Base-by-base conservation (phyloP, 345 rosid genomes). In the Raphanus raphanistrum region DNA sequence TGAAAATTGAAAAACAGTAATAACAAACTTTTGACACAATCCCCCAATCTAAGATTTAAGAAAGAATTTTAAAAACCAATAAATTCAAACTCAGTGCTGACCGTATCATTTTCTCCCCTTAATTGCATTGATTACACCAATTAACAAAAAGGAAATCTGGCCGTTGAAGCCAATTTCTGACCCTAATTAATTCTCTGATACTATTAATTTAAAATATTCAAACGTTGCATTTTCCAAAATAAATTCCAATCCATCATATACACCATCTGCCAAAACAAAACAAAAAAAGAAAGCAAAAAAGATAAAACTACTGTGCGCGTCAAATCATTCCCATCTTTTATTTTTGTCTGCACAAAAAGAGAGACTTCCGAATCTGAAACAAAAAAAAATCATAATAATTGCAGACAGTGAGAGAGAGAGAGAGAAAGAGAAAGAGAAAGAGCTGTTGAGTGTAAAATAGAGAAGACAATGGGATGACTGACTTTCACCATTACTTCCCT, bases 71-170 rank as follows among this genome's bases (percentile, higher is more conserved):
- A 9, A 48, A 48, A 48, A 48, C 55, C 55, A 48, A 48, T 13
- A 48, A 13, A n/a, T 50, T 50, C 57, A 50, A 50, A 57, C 5
- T 59, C 66, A 38, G 21, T 68, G 74, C 54, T 57, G 75, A 52
- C 78, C 50, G 54, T 63, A 79, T 79, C 52, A 45, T 74, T 74
- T 38, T 79, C 29, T 2, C 33, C 61, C 43, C 50, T 57, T 63
- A 80, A 70, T 75, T 80, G 72, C 63, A 74, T 74, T 74, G 72
- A 79, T 74, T 79, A 71, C 16, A 64, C 50, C 4, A 35, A 63
- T 32, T 15, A 32, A 32, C 1, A 15, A 32, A n/a, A 63, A 7
- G 17, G 55, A 63, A 8, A 7, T 33, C 27, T 35, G 67, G 27
- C 43, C 57, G 68, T 59, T 78, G 69, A 59, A 70, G 11, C 28